Conservation (phyloP, 2,329 filamentous ascomycete genomes). For the Parascedosporium putredinis region DNA sequence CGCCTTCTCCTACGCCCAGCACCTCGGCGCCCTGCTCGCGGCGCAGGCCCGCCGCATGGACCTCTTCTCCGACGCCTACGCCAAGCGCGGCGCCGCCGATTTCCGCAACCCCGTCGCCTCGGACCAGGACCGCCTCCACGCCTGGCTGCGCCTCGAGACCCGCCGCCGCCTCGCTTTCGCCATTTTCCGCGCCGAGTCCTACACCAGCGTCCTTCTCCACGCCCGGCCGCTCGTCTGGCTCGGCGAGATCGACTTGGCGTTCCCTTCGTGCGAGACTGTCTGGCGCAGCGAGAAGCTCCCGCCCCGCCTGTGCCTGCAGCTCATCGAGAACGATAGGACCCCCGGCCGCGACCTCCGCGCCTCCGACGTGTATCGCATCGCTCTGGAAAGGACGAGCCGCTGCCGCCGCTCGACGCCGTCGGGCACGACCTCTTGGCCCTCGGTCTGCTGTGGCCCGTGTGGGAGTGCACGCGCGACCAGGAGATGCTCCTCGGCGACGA, state of each 20-base stretch:
- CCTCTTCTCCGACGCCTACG: constrained; percentile 2
- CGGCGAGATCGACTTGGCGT: constrained; percentile 1
- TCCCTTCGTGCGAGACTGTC: constrained; percentile 1
- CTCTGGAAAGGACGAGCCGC: background rate
- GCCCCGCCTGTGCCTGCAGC: background rate
- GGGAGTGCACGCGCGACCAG: background rate
- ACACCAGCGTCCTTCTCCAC: constrained; percentile 2
- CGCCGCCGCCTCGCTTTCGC: constrained; percentile 1
- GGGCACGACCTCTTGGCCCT: background rate
- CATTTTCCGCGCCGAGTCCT: constrained; percentile 1
- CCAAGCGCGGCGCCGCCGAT: background rate
- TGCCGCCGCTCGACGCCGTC: background rate
- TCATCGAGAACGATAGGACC: constrained; percentile 3
- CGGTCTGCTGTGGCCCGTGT: constrained; percentile 1
- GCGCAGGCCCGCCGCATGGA: constrained; percentile 1
- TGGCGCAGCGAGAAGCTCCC: background rate
- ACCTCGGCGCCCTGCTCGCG: constrained; percentile 2
- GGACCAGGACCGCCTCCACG: background rate
- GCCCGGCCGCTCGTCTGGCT: background rate
- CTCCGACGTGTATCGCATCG: constrained; percentile 1
- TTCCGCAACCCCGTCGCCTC: background rate
- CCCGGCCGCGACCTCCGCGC: background rate
- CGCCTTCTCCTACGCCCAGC: constrained; percentile 3
- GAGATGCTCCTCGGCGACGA: background rate
- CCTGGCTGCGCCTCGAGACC: background rate